Base-by-base conservation (phyloP, 2,329 filamentous ascomycete genomes). In the Colletotrichum sansevieriae region DNA sequence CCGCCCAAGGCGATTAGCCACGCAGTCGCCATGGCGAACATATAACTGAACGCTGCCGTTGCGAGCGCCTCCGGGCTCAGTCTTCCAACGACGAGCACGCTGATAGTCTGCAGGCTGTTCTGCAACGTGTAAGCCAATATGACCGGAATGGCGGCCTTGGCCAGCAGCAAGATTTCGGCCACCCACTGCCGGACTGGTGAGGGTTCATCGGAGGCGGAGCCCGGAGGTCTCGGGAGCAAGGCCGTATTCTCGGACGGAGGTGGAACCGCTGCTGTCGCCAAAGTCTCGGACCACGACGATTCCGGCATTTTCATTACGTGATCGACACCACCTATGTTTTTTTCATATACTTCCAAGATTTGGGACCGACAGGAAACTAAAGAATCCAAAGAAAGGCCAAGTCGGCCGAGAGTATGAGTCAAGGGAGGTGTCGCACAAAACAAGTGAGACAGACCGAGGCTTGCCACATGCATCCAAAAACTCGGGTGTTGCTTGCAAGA, bases 21-120 rank as follows among this genome's bases (percentile, higher is more conserved):
- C 0, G 90, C 94, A 1, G 93, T 94, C 22, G 92, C 90, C 92
- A 95, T 94, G 63, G 94, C 94, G 73, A 97, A 97, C 94, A 97
- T 97, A 82, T 96, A 95, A 2, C 92, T 92, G 75, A 97, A 97
- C 0, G 94, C 93, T 1, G 93, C 91, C 0, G 91, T 92, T 0
- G 94, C 92, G 7, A 97, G 82, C 2, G 93, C 90, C 78, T 96
- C 91, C 1, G 94, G 91, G 0, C 92, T 95, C 0, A 94, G 82
- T 3, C 92, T 89, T 10, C 94, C 94, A 3, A 93, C 93, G 43
- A 97, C 90, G 52, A 97, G 82, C 4, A 97, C 92, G 0, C 93
- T 96, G 1, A 92, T 77, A 0, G 94, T 97, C 76, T 97, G 94
- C 0, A 97, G 82, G 5, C 91, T 94, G 77, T 95, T 97, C 70